Evolutionary conservation across 805 yeast genomes (phyloP).

Genomic region (Yarrowia keelungensis): DNA sequence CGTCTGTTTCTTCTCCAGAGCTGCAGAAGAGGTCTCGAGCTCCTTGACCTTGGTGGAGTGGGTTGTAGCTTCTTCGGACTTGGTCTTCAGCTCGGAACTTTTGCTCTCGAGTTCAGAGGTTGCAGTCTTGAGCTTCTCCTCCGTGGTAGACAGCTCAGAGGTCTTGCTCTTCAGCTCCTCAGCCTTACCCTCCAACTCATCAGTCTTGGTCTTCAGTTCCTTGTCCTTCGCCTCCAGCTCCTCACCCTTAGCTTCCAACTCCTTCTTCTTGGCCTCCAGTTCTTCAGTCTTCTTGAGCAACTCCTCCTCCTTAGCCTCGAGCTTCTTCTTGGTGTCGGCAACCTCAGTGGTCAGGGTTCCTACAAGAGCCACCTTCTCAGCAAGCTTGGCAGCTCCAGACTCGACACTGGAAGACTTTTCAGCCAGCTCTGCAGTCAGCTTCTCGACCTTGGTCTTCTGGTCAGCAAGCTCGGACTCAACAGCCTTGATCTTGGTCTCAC

Average conservation of each 20-base stretch:
- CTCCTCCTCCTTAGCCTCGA: conserved; percentile 1
- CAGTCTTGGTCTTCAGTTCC: conserved; percentile 3
- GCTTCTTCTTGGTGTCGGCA: background rate
- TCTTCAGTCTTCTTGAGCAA: background rate
- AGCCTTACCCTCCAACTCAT: background rate
- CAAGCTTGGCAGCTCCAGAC: conserved; percentile 11
- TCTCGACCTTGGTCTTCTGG: conserved; percentile 15
- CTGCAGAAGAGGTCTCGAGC: conserved; percentile 26
- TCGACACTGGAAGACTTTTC: conserved; percentile 11
- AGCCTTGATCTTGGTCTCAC: conserved; percentile 36
- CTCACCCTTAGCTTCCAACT: background rate
- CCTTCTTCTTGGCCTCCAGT: background rate
- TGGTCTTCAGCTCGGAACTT: background rate
- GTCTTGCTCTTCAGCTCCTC: background rate
- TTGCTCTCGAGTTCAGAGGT: background rate
- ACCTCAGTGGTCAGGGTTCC: background rate
- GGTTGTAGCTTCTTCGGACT: background rate
- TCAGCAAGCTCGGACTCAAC: conserved; percentile 34
- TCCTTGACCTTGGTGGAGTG: conserved; percentile 30
- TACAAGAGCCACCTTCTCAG: conserved; percentile 9
- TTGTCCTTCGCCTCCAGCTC: background rate
- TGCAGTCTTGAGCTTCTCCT: too few species aligned
- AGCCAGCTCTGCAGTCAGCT: conserved; percentile 2
- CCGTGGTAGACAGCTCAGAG: background rate
- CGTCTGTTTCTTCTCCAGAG: conserved; percentile 19